Evolutionary conservation across 306 rosid species (phyloP), one percentile per base, ranked within the genome.

Genomic region (Oxytropis ochrocephala): DNA sequence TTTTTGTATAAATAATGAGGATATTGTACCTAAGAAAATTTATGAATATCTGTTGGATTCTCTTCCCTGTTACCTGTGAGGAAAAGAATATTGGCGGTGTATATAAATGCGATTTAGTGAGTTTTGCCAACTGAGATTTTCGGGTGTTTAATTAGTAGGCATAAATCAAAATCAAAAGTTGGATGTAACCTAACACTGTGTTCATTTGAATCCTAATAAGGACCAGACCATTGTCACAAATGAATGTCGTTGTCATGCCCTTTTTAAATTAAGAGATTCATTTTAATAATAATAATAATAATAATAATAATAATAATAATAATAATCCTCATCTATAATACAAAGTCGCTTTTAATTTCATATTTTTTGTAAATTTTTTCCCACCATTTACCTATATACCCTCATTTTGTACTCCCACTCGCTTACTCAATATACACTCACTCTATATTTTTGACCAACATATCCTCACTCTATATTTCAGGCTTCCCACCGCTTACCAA

Each of bases 181-280:
- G 61, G 67, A 73, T 41, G 18, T 49, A 1, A 42, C 82, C 82
- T 78, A 78, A 78, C 24, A 32, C 30, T 72, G 58, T 30, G 78
- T 29, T 8, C n/a, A 8, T 4, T 32, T 59, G 42, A 41, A 73
- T 44, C 41, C 27, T 16, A 13, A 0, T 12, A 4, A 17, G 38
- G 70, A 62, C 53, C 65, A 30, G 5, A 17, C 32, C 51, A 21
- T 5, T 44, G 17, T 46, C 47, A 0, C 16, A 9, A 21, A 62
- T 21, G 17, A n/a, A 55, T 12, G 47, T 46, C 41, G 14, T 29
- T 7, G 42, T 56, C 63, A 33, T 5, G 8, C 38, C 38, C 8
- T 33, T 33, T 33, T 33, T 5, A 33, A 33, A 33, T 33, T 24
- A 24, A 1, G 3, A 24, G 29, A 24, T 24, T 24, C 29, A 24